These are phyloP conservation scores for Ustilago nuda DNA, from an alignment of 1,284 basidiomycete species.

Conservation along the genomic window DNA sequence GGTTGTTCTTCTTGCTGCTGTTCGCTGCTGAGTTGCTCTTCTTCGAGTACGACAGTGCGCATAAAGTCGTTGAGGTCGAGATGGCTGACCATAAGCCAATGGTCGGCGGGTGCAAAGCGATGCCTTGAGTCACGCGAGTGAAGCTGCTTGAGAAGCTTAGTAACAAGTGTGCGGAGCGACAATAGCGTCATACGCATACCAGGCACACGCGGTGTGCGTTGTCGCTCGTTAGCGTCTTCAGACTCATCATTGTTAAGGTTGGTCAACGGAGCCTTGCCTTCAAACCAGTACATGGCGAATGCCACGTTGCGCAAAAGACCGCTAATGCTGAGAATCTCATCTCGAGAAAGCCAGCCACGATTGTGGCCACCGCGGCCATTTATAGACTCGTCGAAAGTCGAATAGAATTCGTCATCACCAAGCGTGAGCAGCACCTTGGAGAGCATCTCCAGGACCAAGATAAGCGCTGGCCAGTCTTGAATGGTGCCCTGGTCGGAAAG, in stretches of 20 bases:
- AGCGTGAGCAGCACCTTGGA: constrained; percentile 87
- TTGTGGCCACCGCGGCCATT: constrained; percentile 20
- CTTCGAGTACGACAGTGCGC: constrained; percentile 79
- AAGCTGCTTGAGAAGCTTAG: constrained; percentile 63
- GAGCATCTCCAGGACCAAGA: constrained; percentile 86
- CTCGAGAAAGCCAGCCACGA: constrained; percentile 74
- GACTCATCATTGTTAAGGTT: constrained; percentile 29
- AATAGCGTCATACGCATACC: constrained; percentile 53
- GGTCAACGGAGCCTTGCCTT: constrained; percentile 66
- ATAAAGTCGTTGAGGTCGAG: constrained; percentile 87
- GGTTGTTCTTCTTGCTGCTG: constrained; percentile 23
- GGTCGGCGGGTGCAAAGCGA: constrained; percentile 71
- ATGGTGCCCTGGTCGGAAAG: constrained; percentile 13
- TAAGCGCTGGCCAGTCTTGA: constrained; percentile 73
- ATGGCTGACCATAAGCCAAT: constrained; percentile 82
- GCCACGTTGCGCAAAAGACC: constrained; percentile 80
- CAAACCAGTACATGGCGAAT: constrained; percentile 83
- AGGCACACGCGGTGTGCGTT: constrained; percentile 40
- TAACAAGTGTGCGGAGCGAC: constrained; percentile 54
- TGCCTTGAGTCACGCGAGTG: constrained; percentile 60
- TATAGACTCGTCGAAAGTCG: constrained; percentile 52
- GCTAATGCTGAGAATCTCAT: constrained; percentile 81
- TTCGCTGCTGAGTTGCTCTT: constrained; percentile 56
- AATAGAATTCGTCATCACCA: constrained; percentile 96
- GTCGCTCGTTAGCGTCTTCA: neutral